Conservation (phyloP, 192 early-diverging fungal species). For the Coemansia sp. region DNA sequence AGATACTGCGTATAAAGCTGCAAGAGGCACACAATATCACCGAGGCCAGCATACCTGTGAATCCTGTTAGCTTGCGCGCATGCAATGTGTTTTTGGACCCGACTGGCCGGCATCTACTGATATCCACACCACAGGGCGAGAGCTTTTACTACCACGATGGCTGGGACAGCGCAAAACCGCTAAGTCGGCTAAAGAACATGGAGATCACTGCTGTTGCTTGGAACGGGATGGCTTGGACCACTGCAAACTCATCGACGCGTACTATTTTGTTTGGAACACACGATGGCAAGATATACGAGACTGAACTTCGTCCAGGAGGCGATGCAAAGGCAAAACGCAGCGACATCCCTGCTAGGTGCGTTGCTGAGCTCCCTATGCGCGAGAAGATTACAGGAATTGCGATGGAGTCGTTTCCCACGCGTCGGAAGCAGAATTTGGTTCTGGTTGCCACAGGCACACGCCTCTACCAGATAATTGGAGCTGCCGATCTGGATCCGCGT, state of each 20-base stretch:
- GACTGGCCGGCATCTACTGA: conserved; percentile 83
- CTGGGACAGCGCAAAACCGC: conserved; percentile 81
- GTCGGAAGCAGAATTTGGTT: conserved; percentile 74
- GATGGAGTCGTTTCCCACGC: conserved; percentile 78
- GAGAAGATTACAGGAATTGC: conserved; percentile 79
- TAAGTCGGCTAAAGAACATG: conserved; percentile 80
- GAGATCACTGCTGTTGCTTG: conserved; percentile 88
- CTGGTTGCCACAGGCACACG: conserved; percentile 78
- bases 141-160: conserved; percentile 86
- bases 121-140: conserved; percentile 86
- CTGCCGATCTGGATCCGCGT: conserved; percentile 48
- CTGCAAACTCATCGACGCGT: conserved; percentile 63
- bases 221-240: conserved; percentile 62
- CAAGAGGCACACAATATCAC: conserved; percentile 69
- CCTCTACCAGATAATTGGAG: conserved; percentile 92
- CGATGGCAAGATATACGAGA: conserved; percentile 87
- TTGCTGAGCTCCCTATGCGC: conserved; percentile 63
- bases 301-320: conserved; percentile 82
- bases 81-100: conserved; percentile 83
- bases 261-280: conserved; percentile 83
- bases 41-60: conserved; percentile 37
- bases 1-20: conserved; percentile 86
- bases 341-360: conserved; percentile 68
- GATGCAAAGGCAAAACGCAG: conserved; percentile 86
- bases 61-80: conserved; percentile 27